Conservation (phyloP, 495 filamentous ascomycete species). For the Penicillium turbatum region DNA sequence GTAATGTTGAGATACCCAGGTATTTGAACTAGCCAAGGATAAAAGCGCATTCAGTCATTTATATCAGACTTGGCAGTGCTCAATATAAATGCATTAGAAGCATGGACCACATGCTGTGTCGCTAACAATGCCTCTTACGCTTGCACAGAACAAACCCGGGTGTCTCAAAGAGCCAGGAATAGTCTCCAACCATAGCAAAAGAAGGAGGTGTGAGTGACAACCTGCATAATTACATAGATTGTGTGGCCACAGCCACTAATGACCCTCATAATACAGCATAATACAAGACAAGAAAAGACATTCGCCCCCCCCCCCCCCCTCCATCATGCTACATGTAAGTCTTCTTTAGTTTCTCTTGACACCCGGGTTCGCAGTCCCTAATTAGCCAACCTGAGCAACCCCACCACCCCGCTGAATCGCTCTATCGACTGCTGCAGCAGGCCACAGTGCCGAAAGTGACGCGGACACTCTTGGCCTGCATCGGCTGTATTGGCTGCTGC, state of each 20-base stretch:
- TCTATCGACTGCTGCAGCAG: slow-evolving; percentile 6
- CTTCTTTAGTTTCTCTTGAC: neutral
- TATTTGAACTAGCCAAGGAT: too few species aligned
- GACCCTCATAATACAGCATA: too few species aligned
- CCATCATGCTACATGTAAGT: neutral
- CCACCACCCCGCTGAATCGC: neutral
- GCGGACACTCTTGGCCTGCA: neutral
- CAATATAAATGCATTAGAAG: neutral
- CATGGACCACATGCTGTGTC: neutral
- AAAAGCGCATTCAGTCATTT: neutral
- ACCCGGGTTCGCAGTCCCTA: neutral
- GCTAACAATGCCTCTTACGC: neutral
- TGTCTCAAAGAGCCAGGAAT: slow-evolving; percentile 8
- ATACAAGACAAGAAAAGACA: too few species aligned
- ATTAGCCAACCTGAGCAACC: neutral
- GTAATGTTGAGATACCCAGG: too few species aligned
- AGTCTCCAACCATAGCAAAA: neutral
- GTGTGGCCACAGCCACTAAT: too few species aligned
- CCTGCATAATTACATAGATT: neutral
- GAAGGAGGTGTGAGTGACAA: neutral
- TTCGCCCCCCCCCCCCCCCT: too few species aligned
- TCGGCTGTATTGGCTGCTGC: neutral
- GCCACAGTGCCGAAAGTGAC: slow-evolving; percentile 4
- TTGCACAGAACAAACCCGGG: neutral
- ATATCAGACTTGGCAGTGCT: neutral